These are phyloP conservation scores for Leccinum subtestaceum DNA, from an alignment of 768 basidiomycete genomes.

Conservation along the genomic window DNA sequence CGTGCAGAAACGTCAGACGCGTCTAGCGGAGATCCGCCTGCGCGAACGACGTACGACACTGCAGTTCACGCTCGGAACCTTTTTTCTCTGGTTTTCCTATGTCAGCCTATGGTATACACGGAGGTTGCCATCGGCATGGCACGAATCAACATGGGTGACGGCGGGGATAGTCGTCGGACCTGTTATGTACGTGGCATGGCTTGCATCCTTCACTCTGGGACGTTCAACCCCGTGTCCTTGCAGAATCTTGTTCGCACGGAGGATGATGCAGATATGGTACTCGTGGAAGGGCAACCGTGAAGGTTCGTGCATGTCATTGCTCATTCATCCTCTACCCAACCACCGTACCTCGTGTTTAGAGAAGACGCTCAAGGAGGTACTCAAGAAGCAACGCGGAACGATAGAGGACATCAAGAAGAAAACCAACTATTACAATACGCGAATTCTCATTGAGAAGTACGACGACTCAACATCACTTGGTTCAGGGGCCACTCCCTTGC, in stretches of 20 bases:
- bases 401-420: conserved; percentile 97
- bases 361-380: conserved; percentile 66
- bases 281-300: conserved; percentile 74
- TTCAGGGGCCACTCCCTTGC: conserved; percentile 37
- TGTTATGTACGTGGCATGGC: conserved; percentile 57
- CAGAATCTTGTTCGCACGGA: conserved; percentile 72
- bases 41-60: conserved; percentile 79
- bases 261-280: conserved; percentile 85
- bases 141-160: conserved; percentile 35
- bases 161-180: conserved; percentile 66
- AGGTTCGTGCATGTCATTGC: conserved; percentile 42
- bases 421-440: conserved; percentile 92
- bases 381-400: conserved; percentile 77
- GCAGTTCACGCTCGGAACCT: conserved; percentile 72
- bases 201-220: neutral
- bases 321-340: neutral
- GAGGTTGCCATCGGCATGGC: conserved; percentile 42
- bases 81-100: conserved; percentile 72
- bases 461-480: conserved; percentile 53
- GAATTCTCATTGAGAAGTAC: conserved; percentile 86
- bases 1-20: conserved; percentile 70
- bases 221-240: conserved; percentile 1
- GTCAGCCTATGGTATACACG: conserved; percentile 71
- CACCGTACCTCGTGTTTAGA: conserved; percentile 45
- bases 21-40: conserved; percentile 79